Evolutionary conservation across 2,329 filamentous ascomycete genomes (phyloP), one percentile per base, ranked within the genome.

Genomic region (Ceratocystiopsis minuta): DNA sequence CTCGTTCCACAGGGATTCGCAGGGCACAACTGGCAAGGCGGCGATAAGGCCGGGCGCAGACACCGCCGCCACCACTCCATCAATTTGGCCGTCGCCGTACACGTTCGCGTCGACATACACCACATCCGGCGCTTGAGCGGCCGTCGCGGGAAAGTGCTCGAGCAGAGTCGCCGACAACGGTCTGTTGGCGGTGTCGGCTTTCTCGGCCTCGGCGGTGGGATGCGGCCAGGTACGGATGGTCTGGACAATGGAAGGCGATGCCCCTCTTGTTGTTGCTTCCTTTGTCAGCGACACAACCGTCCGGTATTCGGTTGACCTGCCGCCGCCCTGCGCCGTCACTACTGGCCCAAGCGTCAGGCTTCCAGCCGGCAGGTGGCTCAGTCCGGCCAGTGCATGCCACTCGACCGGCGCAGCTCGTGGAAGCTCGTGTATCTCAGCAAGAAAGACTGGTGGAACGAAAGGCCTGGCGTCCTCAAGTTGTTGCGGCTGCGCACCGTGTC

Each of bases 351-450:
- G 31, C 17, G 34, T 11, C 15, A 42, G 42, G n/a, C 44, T 41
- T 3, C 40, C 38, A 6, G 46, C 40, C 0, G 15, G 48, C 15
- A 59, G 45, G 24, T 58, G 57, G 13, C 60, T 57, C 7, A 80
- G 57, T 0, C 83, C 81, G 3, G 73, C 54, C 44, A 79, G 71
- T 1, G 68, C 78, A 50, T 83, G 79, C 87, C 88, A 98, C 62
- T 98, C 90, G 12, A 95, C 73, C 34, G 67, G 66, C 24, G 80
- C 79, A 15, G 63, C 66, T 16, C 83, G 72, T 1, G 90, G 90
- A 13, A 98, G 66, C 49, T 77, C 72, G 36, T 78, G 69, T 2
- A 95, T 80, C 53, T 90, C 76, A 1, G 76, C 78, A 0, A 79
- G 70, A 54, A 90, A 80, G 51, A 87, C 68, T 0, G 79, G 79